Conservation (phyloP, 2,329 filamentous ascomycete species). For the Hypoxylon sp. region DNA sequence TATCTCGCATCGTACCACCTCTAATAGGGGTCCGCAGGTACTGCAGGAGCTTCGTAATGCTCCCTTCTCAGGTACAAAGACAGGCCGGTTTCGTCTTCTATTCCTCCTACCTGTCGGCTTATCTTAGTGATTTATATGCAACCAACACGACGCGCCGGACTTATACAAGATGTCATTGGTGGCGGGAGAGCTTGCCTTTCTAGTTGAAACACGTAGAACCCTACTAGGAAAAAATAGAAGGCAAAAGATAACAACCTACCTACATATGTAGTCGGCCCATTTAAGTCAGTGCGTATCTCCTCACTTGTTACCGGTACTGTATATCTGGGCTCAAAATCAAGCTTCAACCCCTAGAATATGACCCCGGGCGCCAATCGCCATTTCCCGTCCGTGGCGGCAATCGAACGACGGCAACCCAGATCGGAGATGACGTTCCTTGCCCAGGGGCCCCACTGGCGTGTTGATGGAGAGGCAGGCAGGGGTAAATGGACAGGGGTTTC, state of each 20-base stretch:
- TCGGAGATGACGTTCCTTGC: constrained; percentile 40
- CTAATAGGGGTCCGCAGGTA: constrained; percentile 8
- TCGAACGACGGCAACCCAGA: constrained; percentile 38
- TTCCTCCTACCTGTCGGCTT: background rate
- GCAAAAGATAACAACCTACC: constrained; percentile 32
- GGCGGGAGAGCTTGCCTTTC: background rate
- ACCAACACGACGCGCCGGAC: background rate
- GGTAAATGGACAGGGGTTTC: background rate
- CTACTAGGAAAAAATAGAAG: constrained; percentile 2
- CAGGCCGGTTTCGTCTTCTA: constrained; percentile 5
- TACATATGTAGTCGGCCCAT: constrained; percentile 26
- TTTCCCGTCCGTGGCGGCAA: constrained; percentile 39
- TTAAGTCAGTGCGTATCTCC: constrained; percentile 31
- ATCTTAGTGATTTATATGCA: constrained; percentile 1
- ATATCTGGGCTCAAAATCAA: constrained; percentile 32
- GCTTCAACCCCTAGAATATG: constrained; percentile 29
- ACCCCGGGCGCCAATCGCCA: constrained; percentile 36
- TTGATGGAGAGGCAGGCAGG: constrained; percentile 8
- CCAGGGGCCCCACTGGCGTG: constrained; percentile 11
- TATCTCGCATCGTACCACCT: constrained; percentile 42
- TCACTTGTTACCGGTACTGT: too few relatives aligned
- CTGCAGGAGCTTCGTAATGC: constrained; percentile 12
- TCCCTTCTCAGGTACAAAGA: background rate
- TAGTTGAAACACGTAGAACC: constrained; percentile 7
- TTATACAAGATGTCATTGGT: background rate